Evolutionary conservation across 2,329 filamentous ascomycete species (phyloP).

Genomic region (Botrytis galanthina): DNA sequence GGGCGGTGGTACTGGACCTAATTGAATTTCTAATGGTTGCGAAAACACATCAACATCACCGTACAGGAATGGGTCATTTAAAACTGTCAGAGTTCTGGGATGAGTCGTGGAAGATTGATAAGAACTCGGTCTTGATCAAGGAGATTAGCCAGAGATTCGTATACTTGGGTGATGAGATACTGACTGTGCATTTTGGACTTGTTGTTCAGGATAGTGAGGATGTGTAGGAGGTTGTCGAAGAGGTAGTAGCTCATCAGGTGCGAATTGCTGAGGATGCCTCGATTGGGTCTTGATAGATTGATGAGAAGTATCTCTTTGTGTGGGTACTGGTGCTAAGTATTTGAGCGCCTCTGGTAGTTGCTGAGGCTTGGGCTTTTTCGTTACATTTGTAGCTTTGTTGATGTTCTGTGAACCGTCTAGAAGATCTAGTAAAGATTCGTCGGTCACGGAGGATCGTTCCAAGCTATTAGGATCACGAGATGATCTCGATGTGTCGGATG

Average conservation of each 20-base stretch:
- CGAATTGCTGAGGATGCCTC: neutral
- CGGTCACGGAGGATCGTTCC: constrained; percentile 8
- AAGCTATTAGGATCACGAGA: constrained; percentile 10
- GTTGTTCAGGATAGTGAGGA: neutral
- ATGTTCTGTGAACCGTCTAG: constrained; percentile 1
- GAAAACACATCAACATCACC: constrained; percentile 2
- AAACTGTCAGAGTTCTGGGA: neutral
- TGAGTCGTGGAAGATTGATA: neutral
- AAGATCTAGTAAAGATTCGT: constrained; percentile 13
- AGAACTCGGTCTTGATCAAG: neutral
- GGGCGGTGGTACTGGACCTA: neutral
- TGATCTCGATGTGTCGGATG: neutral
- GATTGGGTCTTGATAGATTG: neutral
- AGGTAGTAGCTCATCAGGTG: neutral
- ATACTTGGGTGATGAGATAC: neutral
- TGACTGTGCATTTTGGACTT: constrained; percentile 13
- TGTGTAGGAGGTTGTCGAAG: neutral
- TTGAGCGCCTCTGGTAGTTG: constrained; percentile 18
- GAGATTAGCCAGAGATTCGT: neutral
- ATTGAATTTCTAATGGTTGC: constrained; percentile 3
- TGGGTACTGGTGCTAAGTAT: constrained; percentile 11
- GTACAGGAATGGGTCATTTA: constrained; percentile 13
- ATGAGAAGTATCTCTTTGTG: neutral
- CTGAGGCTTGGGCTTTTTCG: neutral
- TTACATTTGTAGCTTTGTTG: neutral